Evolutionary conservation across 441 rosid genomes (phyloP), one percentile per base, ranked within the genome.

Genomic region (Syzygium syzygioides): DNA sequence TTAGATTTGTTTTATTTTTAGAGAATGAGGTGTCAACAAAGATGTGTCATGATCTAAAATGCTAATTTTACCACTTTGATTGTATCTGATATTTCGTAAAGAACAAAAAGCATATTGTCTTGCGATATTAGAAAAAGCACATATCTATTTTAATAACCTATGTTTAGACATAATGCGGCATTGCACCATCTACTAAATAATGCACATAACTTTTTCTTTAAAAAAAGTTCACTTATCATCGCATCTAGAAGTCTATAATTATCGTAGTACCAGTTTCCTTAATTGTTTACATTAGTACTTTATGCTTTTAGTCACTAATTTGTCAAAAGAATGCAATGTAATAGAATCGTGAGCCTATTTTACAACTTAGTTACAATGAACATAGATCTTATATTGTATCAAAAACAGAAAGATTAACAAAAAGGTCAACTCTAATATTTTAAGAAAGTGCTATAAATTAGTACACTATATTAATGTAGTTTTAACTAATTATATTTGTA

Each of bases 111-210:
- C 19, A n/a, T 7, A 62, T n/a, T n/a, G 71, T 12, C 1, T 62
- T n/a, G 68, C 34, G 14, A 14, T 17, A 62, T n/a, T 62, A 14
- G 14, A 1, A 62, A n/a, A 62, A 62, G 19, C 19, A 7, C 5
- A n/a, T 28, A n/a, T 1, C 1, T 62, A 2, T n/a, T 14, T 62
- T 15, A 0, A n/a, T 64, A 1, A 14, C 17, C 19, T 30, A 14
- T 64, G 37, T 1, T 64, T 64, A 30, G 2, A n/a, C 0, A 11
- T 0, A 7, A 17, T 7, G 14, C n/a, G 8, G 7, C 20, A 14
- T 64, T 30, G 10, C 11, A n/a, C 30, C 37, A 30, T 64, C 13
- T 17, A 0, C 34, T 30, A 64, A 64, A 64, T n/a, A n/a, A 30
- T 30, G 71, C 71, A n/a, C 20, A 3, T 6, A 15, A 62, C 5